Evolutionary conservation across 1,284 basidiomycete species (phyloP).

Genomic region (Earliella scabrosa): DNA sequence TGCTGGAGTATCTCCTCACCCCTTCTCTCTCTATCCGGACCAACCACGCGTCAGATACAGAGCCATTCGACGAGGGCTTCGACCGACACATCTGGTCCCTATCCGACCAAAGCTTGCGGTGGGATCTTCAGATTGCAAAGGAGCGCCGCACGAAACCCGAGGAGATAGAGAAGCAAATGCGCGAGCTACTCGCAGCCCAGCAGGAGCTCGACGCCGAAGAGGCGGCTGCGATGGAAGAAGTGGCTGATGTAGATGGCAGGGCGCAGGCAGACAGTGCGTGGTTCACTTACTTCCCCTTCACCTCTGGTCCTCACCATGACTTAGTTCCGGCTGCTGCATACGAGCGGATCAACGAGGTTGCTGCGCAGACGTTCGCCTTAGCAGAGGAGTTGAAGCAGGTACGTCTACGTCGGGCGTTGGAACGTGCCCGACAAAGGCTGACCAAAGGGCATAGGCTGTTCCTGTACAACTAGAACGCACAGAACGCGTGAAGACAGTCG

Average conservation of each 20-base stretch:
- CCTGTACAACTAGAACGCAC: conserved; percentile 49
- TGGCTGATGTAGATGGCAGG: conserved; percentile 13
- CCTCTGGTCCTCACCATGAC: not conserved
- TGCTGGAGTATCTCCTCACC: no score
- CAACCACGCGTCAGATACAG: conserved; percentile 52
- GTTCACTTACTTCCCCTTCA: not conserved
- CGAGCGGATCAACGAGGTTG: conserved; percentile 29
- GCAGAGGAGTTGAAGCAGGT: conserved; percentile 59
- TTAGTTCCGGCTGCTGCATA: conserved; percentile 27
- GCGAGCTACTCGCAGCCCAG: conserved; percentile 24
- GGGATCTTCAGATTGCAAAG: conserved; percentile 27
- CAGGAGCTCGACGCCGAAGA: conserved; percentile 21
- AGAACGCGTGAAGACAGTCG: conserved; percentile 43
- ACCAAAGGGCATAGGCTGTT: conserved; percentile 41
- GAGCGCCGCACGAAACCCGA: conserved; percentile 25
- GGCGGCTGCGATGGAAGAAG: conserved; percentile 25
- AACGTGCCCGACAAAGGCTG: not conserved
- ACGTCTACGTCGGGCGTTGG: not conserved
- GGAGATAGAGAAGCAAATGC: conserved; percentile 26
- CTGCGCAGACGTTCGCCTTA: conserved; percentile 37
- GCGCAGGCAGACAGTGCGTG: conserved; percentile 18
- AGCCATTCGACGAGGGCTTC: conserved; percentile 75
- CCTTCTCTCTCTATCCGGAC: not conserved
- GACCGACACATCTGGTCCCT: conserved; percentile 31
- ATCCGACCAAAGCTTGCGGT: conserved; percentile 28